Evolutionary conservation across 1,284 basidiomycete genomes (phyloP), one percentile per base, ranked within the genome.

Genomic region (Cryptococcus floricola): DNA sequence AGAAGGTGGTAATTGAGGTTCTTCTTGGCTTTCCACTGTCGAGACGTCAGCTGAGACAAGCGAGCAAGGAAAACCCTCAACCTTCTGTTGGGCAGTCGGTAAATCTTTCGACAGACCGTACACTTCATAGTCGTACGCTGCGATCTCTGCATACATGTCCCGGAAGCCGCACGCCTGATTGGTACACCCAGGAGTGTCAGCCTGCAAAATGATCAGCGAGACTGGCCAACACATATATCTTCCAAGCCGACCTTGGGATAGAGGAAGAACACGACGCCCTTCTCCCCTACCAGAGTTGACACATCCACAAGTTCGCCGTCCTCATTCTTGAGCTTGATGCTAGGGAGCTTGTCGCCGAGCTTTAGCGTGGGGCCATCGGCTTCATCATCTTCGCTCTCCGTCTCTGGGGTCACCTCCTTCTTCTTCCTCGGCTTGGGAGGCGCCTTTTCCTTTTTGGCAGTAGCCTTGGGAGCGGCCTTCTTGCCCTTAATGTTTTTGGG

Each of bases 141-240:
- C 79, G 71, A 94, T 93, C 61, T 89, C 86, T 8, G 84, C 81
- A 73, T 88, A 88, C 46, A 80, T 79, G 73, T 96, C 92, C 38
- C 92, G 83, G 81, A 87, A 94, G 4, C 86, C 88, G 71, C 91
- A 94, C 0, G 91, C 91, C 74, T 95, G 91, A 39, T 78, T 87
- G 2, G 90, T 93, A 78, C 91, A 93, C 39, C 90, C 89, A 48
- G 87, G 68, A 1, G 68, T 68, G 57, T 71, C 68, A 12, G 89
- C 91, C 67, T 68, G 51, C 42, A 54, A 44, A 10, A 45, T 54
- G 46, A 16, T 25, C 50, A 55, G 37, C 28, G 5, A 23, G 18
- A 4, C 41, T 10, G n/a, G 31, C 10, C 38, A 49, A 37, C 16
- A 12, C 51, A 38, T 25, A 4, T 25, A 25, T 18, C 3, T 7